Evolutionary conservation across 495 filamentous ascomycete species (phyloP).

Genomic region (Aspergillus ostianus): DNA sequence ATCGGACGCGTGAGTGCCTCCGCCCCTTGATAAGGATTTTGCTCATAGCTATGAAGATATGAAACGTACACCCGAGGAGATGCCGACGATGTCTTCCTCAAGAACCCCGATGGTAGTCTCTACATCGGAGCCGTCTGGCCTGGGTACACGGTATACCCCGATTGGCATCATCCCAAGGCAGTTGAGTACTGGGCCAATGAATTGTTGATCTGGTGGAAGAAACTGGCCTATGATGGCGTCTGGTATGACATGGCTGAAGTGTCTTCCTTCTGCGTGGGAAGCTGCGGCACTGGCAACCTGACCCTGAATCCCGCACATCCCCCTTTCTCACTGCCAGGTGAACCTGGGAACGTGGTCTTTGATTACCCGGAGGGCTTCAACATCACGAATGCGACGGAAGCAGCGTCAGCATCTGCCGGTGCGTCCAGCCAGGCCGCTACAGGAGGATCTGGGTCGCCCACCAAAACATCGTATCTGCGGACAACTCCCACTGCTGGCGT

Average conservation of each 20-base stretch:
- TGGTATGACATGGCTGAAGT: slow-evolving; percentile 69
- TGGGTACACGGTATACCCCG: slow-evolving; percentile 63
- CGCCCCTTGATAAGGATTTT: not conserved
- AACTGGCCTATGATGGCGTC: slow-evolving; percentile 58
- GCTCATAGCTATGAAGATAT: slow-evolving; percentile 43
- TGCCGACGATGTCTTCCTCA: slow-evolving; percentile 59
- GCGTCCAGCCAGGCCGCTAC: slow-evolving; percentile 52
- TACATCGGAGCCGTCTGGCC: slow-evolving; percentile 68
- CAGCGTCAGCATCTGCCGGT: slow-evolving; percentile 54
- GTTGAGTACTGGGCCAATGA: slow-evolving; percentile 72
- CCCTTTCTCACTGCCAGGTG: slow-evolving; percentile 64
- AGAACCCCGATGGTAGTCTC: slow-evolving; percentile 58
- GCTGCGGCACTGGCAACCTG: slow-evolving; percentile 68
- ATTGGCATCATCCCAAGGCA: slow-evolving; percentile 58
- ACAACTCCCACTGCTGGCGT: slow-evolving; percentile 65
- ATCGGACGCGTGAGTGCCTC: slow-evolving; percentile 56
- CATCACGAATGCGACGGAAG: slow-evolving; percentile 67
- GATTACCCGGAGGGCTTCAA: slow-evolving; percentile 73
- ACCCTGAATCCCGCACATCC: slow-evolving; percentile 70
- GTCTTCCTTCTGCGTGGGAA: slow-evolving; percentile 79
- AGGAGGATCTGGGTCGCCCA: slow-evolving; percentile 36
- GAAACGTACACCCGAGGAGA: slow-evolving; percentile 66
- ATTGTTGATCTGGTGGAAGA: slow-evolving; percentile 56
- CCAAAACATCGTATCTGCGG: slow-evolving; percentile 51
- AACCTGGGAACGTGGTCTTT: slow-evolving; percentile 57